Base-by-base conservation (phyloP, 1,284 basidiomycete genomes). In the Rhodotorula glutinis region DNA sequence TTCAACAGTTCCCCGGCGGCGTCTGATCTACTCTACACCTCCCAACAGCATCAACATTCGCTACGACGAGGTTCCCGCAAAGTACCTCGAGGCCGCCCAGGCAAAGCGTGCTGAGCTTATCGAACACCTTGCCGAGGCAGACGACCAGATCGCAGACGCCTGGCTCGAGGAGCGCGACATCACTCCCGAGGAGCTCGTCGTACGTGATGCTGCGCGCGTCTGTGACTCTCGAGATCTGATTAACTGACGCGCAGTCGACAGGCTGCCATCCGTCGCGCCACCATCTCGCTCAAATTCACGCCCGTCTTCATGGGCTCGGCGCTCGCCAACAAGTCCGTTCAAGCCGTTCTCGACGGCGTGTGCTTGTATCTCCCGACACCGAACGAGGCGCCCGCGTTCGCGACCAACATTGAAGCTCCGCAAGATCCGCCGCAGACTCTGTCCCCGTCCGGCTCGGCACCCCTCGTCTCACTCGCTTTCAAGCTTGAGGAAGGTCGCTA, bases 401-500 rank as follows among this genome's bases (percentile, higher is more conserved):
- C 96, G 0, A 88, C 88, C 0, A 83, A 84, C 49, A 57, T 70
- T 56, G 69, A 62, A n/a, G 57, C 59, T 14, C 71, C 65, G 23
- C 59, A 66, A 40, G 73, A 74, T 54, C 67, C 71, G 21, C 84
- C 84, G 3, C 87, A 95, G 14, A 85, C 87, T 1, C 85, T 96
- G 33, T 82, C 84, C 17, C 91, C 93, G 30, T 91, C 91, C 25
- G 84, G 87, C 0, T 84, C 87, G 25, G 94, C 92, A 0, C 91
- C 94, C 1, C 83, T 98, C 51, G 91, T 98, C 70, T 93, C 91
- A 27, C 82, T 98, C 54, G 96, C 96, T 14, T 99, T 99, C 86
- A 99, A 99, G 83, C 85, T 99, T 54, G 96, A 98, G 79, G 96
- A 99, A 81, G 93, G 95, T 30, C 85, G 91, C 38, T 99, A 91